Conservation (phyloP, 164 flowering plant species). For the Akebia trifoliata region DNA sequence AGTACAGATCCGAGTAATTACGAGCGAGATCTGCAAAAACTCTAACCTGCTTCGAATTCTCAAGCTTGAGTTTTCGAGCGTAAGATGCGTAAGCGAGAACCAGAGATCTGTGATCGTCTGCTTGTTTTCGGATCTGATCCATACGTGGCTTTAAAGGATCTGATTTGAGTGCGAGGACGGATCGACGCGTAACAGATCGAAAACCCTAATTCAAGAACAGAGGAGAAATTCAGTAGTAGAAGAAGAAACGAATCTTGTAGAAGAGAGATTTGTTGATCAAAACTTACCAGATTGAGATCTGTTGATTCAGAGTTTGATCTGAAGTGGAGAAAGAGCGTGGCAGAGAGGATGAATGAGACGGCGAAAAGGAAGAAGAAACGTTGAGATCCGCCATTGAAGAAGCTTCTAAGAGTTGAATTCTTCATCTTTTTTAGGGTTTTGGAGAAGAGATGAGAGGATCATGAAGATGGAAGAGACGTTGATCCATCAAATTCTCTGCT, state of each 20-base stretch:
- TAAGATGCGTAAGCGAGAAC: slow-evolving; percentile 8
- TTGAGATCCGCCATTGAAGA: too few species aligned
- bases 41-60: slow-evolving; percentile 8
- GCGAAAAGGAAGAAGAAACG: not conserved
- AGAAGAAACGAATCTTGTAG: not conserved
- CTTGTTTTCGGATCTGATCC: slow-evolving; percentile 8
- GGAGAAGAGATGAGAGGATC: too few species aligned
- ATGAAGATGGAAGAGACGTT: too few species aligned
- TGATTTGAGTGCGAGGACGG: slow-evolving; percentile 5
- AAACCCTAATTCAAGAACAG: not conserved
- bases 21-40: slow-evolving; percentile 9
- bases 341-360: not conserved
- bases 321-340: slow-evolving; percentile 1
- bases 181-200: not conserved
- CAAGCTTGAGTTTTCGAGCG: slow-evolving; percentile 1
- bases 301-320: not conserved
- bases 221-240: not conserved
- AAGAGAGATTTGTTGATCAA: not conserved
- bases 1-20: slow-evolving; percentile 3
- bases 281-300: slow-evolving; percentile 2
- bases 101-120: slow-evolving; percentile 2
- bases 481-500: too few species aligned
- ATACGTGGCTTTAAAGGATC: slow-evolving; percentile 6
- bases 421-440: too few species aligned
- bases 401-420: too few species aligned